Conservation (phyloP, 108 stramenopile species). For the Cylindrotheca fusiformis region DNA sequence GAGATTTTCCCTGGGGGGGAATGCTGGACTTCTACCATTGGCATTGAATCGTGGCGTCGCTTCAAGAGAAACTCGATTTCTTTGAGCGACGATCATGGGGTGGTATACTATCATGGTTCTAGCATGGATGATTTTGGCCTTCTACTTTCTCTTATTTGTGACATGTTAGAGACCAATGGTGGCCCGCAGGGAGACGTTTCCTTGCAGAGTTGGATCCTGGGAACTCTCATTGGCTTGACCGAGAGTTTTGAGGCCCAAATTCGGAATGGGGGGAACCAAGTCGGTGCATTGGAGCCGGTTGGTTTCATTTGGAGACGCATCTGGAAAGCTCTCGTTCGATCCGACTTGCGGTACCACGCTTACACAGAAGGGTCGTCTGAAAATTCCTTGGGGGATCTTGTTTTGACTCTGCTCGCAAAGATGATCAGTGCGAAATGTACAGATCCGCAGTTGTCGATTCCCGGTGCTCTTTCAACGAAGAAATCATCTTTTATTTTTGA, state of each 20-base stretch:
- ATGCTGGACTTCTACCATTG: conserved; percentile 67
- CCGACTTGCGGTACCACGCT: conserved; percentile 56
- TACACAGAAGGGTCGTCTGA: conserved; percentile 38
- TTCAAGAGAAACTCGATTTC: conserved; percentile 16
- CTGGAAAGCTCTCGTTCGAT: conserved; percentile 60
- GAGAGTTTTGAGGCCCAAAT: conserved; percentile 46
- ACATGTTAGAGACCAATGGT: conserved; percentile 58
- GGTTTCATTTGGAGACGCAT: conserved; percentile 50
- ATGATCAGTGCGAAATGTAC: conserved; percentile 52
- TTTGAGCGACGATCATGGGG: conserved; percentile 9
- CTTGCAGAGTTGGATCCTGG: conserved; percentile 62
- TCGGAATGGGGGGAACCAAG: neutral
- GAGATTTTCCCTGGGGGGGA: conserved; percentile 75
- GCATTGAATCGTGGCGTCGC: conserved; percentile 43
- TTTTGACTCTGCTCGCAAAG: conserved; percentile 57
- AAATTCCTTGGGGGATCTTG: conserved; percentile 57
- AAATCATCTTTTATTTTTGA: conserved; percentile 42
- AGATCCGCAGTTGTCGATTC: conserved; percentile 24
- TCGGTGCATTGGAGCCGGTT: conserved; percentile 6
- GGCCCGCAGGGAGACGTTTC: conserved; percentile 42
- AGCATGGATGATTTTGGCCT: conserved; percentile 50
- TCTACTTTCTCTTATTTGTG: conserved; percentile 50
- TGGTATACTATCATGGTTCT: conserved; percentile 46
- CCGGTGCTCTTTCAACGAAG: conserved; percentile 6
- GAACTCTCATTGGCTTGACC: conserved; percentile 54